Percentiles rank a stretch among this genome's conserved stretches.
Evolutionary conservation across 305 asterid species (phyloP).

Genomic region (Fraxinus sp.): DNA sequence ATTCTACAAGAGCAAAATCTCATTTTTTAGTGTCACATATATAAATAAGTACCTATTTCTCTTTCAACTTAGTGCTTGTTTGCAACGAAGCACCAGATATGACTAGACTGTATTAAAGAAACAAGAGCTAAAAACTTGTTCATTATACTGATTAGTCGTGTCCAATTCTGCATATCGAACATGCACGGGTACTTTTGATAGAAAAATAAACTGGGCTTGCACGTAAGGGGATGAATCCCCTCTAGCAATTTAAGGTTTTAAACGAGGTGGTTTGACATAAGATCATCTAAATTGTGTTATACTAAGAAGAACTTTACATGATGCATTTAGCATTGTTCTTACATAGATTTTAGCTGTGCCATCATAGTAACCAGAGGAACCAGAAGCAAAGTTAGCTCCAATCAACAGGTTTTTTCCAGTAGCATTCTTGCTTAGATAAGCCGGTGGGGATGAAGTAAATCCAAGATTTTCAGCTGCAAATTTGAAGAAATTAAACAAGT

Average conservation of each 20-base stretch:
- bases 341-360: constrained; percentile 66
- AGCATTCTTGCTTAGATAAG: constrained; percentile 68
- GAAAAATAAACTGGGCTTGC: background rate
- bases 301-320: background rate
- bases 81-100: background rate
- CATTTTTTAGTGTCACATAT: background rate
- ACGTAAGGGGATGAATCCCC: background rate
- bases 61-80: background rate
- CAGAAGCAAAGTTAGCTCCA: constrained; percentile 92
- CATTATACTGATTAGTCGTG: background rate
- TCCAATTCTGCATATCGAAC: background rate
- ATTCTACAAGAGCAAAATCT: constrained; percentile 33
- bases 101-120: background rate
- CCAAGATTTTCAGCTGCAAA: constrained; percentile 84
- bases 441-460: constrained; percentile 64
- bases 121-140: background rate
- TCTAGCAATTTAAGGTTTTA: background rate
- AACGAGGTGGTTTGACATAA: background rate
- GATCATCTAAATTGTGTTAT: background rate
- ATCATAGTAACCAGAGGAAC: constrained; percentile 77
- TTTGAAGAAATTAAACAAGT: background rate
- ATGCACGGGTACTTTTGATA: background rate
- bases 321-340: constrained; percentile 13
- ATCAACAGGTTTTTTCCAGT: constrained; percentile 49
- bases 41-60: background rate